phyloP scores from a whole-genome alignment of 805 yeast genomes.

The Yamadazyma sp. region DNA sequence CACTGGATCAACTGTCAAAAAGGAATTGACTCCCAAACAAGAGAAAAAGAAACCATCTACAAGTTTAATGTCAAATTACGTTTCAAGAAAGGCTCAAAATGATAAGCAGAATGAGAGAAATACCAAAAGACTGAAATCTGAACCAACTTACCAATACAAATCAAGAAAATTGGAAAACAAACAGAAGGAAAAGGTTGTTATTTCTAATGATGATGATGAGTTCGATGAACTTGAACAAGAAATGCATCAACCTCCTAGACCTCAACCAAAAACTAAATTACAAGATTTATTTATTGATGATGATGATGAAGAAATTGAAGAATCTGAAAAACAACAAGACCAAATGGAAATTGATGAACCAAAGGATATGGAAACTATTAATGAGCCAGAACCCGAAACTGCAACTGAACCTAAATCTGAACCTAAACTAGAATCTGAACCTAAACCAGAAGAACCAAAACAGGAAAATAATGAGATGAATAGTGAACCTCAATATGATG shows the following conservation, averaged over 20 bases:
- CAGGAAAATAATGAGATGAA: slow-evolving; percentile 2
- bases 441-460: slow-evolving; percentile 3
- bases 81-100: slow-evolving; percentile 20
- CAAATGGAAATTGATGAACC: slow-evolving; percentile 1
- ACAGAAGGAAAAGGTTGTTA: slow-evolving; percentile 30
- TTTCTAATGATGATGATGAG: slow-evolving; percentile 16
- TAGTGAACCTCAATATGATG: slow-evolving; percentile 31
- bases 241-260: slow-evolving; percentile 3
- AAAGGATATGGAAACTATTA: neutral
- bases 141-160: slow-evolving; percentile 27
- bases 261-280: slow-evolving; percentile 18
- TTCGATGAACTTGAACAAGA: slow-evolving; percentile 5
- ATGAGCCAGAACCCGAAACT: slow-evolving; percentile 3
- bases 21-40: slow-evolving; percentile 2
- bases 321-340: slow-evolving; percentile 3
- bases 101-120: neutral
- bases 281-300: slow-evolving; percentile 34
- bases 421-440: slow-evolving; percentile 1
- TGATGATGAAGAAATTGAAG: slow-evolving; percentile 13
- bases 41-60: slow-evolving; percentile 9
- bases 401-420: neutral
- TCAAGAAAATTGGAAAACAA: slow-evolving; percentile 31
- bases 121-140: slow-evolving; percentile 2
- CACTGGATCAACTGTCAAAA: slow-evolving; percentile 3
- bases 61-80: slow-evolving; percentile 26